A percentile compares a stretch with the other conserved stretches of the same genome.
phyloP scores from a whole-genome alignment of 2,329 filamentous ascomycete species.

The Juglanconis sp. region DNA sequence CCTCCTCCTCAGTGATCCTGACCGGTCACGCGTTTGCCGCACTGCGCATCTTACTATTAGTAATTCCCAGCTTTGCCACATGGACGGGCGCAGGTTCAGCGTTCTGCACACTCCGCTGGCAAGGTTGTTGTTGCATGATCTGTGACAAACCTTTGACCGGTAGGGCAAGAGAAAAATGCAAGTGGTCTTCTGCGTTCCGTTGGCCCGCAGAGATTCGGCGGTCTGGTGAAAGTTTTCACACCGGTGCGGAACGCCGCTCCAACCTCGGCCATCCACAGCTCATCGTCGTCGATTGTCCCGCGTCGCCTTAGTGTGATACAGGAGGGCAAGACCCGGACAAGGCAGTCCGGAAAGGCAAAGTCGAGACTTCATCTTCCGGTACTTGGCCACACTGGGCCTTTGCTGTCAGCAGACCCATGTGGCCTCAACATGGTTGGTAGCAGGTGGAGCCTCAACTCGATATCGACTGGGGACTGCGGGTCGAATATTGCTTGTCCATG shows the following conservation, averaged over 20 bases:
- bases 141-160: not conserved
- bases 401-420: not conserved
- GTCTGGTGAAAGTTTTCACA: not conserved
- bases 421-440: not conserved
- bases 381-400: not conserved
- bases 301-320: not conserved
- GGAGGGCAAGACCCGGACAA: not conserved
- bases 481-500: too few species aligned
- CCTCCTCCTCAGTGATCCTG: not conserved
- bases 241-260: slow-evolving; percentile 5
- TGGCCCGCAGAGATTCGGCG: not conserved
- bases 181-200: not conserved
- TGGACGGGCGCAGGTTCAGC: not conserved
- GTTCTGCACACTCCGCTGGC: not conserved
- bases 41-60: too few species aligned
- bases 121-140: not conserved
- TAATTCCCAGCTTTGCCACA: too few species aligned
- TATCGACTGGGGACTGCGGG: not conserved
- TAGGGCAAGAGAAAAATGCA: not conserved
- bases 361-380: not conserved
- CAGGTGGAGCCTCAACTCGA: not conserved
- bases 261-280: not conserved
- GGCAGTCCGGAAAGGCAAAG: not conserved
- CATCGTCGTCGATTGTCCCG: not conserved
- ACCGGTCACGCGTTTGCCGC: not conserved